phyloP scores from a whole-genome alignment of 805 yeast species.

The Wilhelminamyces savonicus region DNA sequence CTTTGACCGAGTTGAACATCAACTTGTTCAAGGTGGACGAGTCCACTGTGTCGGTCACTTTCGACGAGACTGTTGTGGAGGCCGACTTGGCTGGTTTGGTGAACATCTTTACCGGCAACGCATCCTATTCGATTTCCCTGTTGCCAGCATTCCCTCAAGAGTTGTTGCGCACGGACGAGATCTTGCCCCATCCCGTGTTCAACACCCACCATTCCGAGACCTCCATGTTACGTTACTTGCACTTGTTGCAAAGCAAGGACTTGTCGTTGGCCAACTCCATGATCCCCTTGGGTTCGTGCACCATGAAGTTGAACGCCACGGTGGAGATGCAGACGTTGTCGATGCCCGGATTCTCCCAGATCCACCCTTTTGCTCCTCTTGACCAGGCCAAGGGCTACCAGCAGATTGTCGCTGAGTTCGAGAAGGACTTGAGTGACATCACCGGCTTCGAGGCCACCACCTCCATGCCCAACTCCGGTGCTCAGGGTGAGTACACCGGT shows the following conservation, averaged over 20 bases:
- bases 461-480: conserved; percentile 95
- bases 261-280: conserved; percentile 90
- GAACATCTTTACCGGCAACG: conserved; percentile 52
- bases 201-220: conserved; percentile 90
- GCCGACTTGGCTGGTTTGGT: conserved; percentile 55
- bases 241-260: conserved; percentile 77
- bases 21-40: conserved; percentile 69
- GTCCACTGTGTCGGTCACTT: conserved; percentile 60
- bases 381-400: conserved; percentile 87
- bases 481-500: conserved; percentile 97
- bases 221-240: conserved; percentile 86
- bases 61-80: conserved; percentile 82
- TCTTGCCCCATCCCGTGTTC: conserved; percentile 73
- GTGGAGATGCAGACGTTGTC: conserved; percentile 92
- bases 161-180: conserved; percentile 48
- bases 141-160: conserved; percentile 48
- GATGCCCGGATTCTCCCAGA: conserved; percentile 84
- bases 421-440: conserved; percentile 78
- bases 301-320: conserved; percentile 95
- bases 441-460: conserved; percentile 92
- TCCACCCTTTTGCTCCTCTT: conserved; percentile 91
- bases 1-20: conserved; percentile 58
- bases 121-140: conserved; percentile 12
- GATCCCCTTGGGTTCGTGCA: conserved; percentile 97
- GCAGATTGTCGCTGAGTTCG: conserved; percentile 70